Base-by-base conservation (phyloP, 2,329 filamentous ascomycete genomes). In the Calcarisporium arbuscula region DNA sequence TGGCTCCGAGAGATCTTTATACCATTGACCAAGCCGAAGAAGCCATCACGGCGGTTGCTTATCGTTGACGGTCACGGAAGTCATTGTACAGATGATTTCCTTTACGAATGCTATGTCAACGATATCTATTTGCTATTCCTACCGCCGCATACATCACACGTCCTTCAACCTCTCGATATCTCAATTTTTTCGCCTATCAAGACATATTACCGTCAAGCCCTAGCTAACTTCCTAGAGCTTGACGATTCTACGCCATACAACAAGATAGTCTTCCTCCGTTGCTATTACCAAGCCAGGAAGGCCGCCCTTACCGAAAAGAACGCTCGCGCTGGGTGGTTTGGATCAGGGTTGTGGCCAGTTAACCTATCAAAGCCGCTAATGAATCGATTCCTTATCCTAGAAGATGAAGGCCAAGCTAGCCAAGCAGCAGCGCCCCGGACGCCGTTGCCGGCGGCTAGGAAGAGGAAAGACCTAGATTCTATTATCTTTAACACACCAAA, bases 31-130 rank as follows among this genome's bases (percentile, higher is more conserved):
- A 25, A 30, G 19, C 19, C n/a, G 15, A 8, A 16, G 12, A 26
- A 12, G 17, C 4, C 10, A 11, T 22, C 21, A 19, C 31, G 30
- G 6, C 19, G 27, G 4, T 14, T 38, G 4, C 10, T 43, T 15
- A 38, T 40, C 28, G 8, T 38, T 28, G 30, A 43, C 9, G 18
- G 20, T 21, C 32, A 43, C 12, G 16, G 27, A 21, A 41, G 35
- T 19, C 28, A 43, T 19, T 27, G 6, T 17, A 41, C n/a, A 8
- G 22, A 33, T n/a, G 14, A 43, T 28, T 39, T 43, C 16, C 4
- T 41, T 10, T 41, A 34, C 1, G 12, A 38, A 30, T 41, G 17
- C 16, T 41, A 25, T 30, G n/a, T 17, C 11, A 35, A 35, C 25
- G 11, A 30, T 23, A 35, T 35, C 6, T 21, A 34, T 34, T 21